Evolutionary conservation across 257 asterid species (phyloP), one percentile per base, ranked within the genome.

Genomic region (Solanum appendiculatum): DNA sequence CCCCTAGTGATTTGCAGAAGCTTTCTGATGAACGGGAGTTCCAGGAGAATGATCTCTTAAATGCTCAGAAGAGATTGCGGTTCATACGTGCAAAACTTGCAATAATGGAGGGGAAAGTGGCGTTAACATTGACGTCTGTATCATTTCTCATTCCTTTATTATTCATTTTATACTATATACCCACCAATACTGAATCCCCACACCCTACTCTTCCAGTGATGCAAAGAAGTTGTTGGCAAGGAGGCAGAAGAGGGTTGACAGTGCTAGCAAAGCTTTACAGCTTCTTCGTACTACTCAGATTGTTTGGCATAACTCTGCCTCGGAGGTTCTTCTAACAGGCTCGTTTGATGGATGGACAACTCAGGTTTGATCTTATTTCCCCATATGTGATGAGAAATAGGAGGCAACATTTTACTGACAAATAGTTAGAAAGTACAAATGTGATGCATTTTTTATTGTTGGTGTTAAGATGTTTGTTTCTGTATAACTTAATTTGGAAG

Each of bases 261-360:
- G 87, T 87, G 95, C 98, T 78, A 89, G 78, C 37, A 93, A 88
- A 89, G 93, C 96, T 46, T 87, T 93, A 87, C 93, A 93, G 90
- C 92, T 93, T 91, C 98, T 97, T 84, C 93, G 96, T 12, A 91
- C 92, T 60, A 90, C 94, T 82, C 85, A 75, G 85, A 88, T 97
- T 34, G 91, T 91, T 73, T 97, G 98, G 98, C 93, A 92, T 86
- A 95, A 85, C 90, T 88, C 98, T 80, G 99, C 98, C 80, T 88
- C 96, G 1, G 96, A 94, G 92, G 99, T 96, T 91, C 91, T 93
- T 82, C 89, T 97, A 83, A 87, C 86, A 11, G 99, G 99, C 46
- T 96, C 99, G 12, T 97, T 95, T 89, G 99, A 97, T 90, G 98
- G 99, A 89, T 97, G 99, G 99, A 94, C 96, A 48, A 91, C 96